A percentile compares a stretch with the other conserved stretches of the same genome.
Conservation (phyloP, 108 stramenopile genomes). For the Fistulifera pelliculosa region DNA sequence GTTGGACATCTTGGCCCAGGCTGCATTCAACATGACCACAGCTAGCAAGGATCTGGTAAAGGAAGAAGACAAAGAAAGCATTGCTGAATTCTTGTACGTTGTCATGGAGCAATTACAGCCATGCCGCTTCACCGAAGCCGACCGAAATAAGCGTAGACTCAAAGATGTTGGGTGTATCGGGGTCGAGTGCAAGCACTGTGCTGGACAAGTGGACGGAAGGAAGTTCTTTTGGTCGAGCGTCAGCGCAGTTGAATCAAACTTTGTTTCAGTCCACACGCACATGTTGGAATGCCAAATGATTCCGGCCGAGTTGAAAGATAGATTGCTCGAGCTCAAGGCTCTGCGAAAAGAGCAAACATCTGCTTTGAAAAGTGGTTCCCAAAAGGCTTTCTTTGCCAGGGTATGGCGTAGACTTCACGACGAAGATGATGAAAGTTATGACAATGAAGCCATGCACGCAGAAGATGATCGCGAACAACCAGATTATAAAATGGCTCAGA, state of each 20-base stretch:
- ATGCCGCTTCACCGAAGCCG: slow-evolving; percentile 85
- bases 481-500: neutral
- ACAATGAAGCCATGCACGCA: neutral
- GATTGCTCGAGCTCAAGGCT: slow-evolving; percentile 54
- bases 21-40: slow-evolving; percentile 54
- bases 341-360: slow-evolving; percentile 81
- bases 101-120: slow-evolving; percentile 87
- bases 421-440: slow-evolving; percentile 11
- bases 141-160: slow-evolving; percentile 80
- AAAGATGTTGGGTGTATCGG: slow-evolving; percentile 85
- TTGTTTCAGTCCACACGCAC: slow-evolving; percentile 86
- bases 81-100: slow-evolving; percentile 79
- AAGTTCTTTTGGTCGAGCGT: slow-evolving; percentile 93
- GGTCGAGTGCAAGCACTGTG: slow-evolving; percentile 88
- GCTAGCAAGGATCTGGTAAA: slow-evolving; percentile 39
- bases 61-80: slow-evolving; percentile 73
- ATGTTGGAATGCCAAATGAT: slow-evolving; percentile 79
- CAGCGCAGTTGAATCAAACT: slow-evolving; percentile 85
- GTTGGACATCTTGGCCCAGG: slow-evolving; percentile 71
- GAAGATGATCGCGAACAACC: neutral
- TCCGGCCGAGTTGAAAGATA: slow-evolving; percentile 49
- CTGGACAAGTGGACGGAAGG: slow-evolving; percentile 77
- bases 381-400: slow-evolving; percentile 82
- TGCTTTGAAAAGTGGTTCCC: slow-evolving; percentile 70
- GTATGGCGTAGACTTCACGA: slow-evolving; percentile 77